Evolutionary conservation across 768 basidiomycete species (phyloP).

Genomic region (Amylocystis lapponica): DNA sequence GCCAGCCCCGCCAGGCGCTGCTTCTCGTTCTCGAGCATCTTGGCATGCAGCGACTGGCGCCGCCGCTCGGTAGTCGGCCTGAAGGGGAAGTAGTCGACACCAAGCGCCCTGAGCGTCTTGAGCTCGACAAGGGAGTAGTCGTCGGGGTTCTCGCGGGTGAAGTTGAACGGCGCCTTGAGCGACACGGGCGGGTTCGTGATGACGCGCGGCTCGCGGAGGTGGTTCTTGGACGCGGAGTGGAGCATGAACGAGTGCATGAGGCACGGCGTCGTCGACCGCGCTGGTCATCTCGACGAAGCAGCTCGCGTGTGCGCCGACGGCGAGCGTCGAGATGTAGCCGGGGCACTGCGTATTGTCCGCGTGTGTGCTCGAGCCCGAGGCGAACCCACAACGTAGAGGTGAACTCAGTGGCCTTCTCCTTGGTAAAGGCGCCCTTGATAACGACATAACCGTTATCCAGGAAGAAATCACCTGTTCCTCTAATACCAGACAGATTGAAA

Average conservation of each 20-base stretch:
- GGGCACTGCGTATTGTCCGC: no score
- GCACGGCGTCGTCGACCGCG: constrained; percentile 55
- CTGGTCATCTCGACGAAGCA: constrained; percentile 53
- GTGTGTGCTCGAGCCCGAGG: constrained; percentile 43
- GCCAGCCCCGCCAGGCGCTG: constrained; percentile 27
- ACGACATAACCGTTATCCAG: constrained; percentile 50
- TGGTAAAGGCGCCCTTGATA: constrained; percentile 47
- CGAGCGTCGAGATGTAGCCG: no score
- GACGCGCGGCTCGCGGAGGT: constrained; percentile 47
- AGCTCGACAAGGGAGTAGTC: constrained; percentile 55
- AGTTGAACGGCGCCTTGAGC: constrained; percentile 49
- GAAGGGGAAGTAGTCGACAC: constrained; percentile 41
- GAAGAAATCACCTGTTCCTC: constrained; percentile 49
- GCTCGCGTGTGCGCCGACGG: no score
- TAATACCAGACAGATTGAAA: constrained; percentile 8
- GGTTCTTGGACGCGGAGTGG: constrained; percentile 58
- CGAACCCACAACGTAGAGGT: constrained; percentile 47
- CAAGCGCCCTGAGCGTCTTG: constrained; percentile 51
- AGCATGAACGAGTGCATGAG: constrained; percentile 62
- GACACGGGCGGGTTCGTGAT: constrained; percentile 64
- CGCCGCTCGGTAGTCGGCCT: constrained; percentile 41
- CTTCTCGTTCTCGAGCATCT: constrained; percentile 46
- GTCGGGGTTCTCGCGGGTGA: constrained; percentile 35
- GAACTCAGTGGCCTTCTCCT: constrained; percentile 44
- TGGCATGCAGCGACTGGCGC: constrained; percentile 37